phyloP scores from a whole-genome alignment of 345 rosid genomes.

The Arabidopsis thaliana region DNA sequence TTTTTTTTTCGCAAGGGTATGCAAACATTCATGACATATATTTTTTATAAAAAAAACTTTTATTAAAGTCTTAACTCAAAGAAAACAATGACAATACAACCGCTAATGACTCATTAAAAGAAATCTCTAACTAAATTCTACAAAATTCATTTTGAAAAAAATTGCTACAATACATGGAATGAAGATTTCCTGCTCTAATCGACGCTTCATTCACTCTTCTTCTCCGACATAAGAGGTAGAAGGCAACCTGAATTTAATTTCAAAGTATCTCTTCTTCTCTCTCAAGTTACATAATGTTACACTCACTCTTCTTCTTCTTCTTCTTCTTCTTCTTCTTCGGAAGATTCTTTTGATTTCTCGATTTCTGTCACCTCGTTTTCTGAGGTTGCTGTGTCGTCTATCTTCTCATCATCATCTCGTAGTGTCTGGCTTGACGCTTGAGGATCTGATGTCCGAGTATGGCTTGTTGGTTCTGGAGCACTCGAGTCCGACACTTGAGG shows the following conservation, averaged over 20 bases:
- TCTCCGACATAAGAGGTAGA: not conserved
- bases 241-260: not conserved
- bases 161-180: slow-evolving; percentile 21
- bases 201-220: not conserved
- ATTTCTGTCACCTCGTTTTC: slow-evolving; percentile 51
- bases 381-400: slow-evolving; percentile 59
- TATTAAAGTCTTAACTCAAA: not conserved
- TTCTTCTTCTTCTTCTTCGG: slow-evolving; percentile 53
- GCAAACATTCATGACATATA: no score
- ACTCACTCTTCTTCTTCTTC: slow-evolving; percentile 43
- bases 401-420: slow-evolving; percentile 57
- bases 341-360: slow-evolving; percentile 65
- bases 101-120: slow-evolving; percentile 18
- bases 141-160: slow-evolving; percentile 19
- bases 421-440: slow-evolving; percentile 57
- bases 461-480: slow-evolving; percentile 37
- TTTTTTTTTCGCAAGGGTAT: no score
- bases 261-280: slow-evolving; percentile 17
- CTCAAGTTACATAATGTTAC: slow-evolving; percentile 29
- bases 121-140: not conserved
- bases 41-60: no score
- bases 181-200: not conserved
- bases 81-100: slow-evolving; percentile 6
- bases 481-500: slow-evolving; percentile 29
- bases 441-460: slow-evolving; percentile 37